A percentile compares a stretch with the other conserved stretches of the same genome.
Evolutionary conservation across 2,329 filamentous ascomycete species (phyloP).

Genomic region (Penicillium expansum): DNA sequence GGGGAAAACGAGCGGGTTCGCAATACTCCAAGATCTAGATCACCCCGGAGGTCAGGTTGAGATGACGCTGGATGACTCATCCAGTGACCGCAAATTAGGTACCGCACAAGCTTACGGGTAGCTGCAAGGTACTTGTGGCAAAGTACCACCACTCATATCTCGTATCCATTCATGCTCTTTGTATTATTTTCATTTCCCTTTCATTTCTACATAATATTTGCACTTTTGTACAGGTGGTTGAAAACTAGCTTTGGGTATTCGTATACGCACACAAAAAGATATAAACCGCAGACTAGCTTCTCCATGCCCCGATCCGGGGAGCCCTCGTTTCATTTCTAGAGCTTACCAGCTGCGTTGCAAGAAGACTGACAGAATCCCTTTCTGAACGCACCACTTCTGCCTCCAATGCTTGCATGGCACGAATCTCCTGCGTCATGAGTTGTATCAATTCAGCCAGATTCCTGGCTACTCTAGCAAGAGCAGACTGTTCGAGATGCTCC

Average conservation of each 20-base stretch:
- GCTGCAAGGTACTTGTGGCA: neutral
- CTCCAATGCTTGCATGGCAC: conserved; percentile 37
- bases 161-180: neutral
- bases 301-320: conserved; percentile 30
- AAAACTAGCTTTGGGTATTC: neutral
- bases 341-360: conserved; percentile 27
- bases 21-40: neutral
- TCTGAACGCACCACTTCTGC: conserved; percentile 35
- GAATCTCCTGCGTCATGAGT: conserved; percentile 40
- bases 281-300: neutral
- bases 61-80: neutral
- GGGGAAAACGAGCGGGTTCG: neutral
- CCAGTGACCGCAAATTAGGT: neutral
- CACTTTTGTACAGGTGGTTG: neutral
- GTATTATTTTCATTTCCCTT: neutral
- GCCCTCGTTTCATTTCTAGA: conserved; percentile 9
- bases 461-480: conserved; percentile 31
- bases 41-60: neutral
- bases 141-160: neutral
- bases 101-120: neutral
- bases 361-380: conserved; percentile 31
- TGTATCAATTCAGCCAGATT: conserved; percentile 31
- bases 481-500: conserved; percentile 29
- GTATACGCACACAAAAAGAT: neutral
- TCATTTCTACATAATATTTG: neutral